These are phyloP conservation scores for Lodderomyces pseudojiufengensis DNA, from an alignment of 1,139 yeast genomes.

Conservation along the genomic window DNA sequence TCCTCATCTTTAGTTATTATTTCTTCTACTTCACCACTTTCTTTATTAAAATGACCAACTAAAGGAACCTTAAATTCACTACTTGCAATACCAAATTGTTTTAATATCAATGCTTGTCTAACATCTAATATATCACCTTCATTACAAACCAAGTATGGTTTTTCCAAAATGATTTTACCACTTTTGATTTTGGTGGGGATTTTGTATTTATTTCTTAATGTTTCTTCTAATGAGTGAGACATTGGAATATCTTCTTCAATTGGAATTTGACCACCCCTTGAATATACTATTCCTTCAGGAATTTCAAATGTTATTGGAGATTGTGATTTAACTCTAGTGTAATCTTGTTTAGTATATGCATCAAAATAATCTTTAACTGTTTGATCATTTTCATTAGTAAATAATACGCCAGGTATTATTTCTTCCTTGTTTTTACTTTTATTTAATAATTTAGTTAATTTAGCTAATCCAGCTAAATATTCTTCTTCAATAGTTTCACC, in stretches of 20 bases:
- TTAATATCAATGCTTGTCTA: slow-evolving; percentile 85
- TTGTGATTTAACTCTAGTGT: slow-evolving; percentile 81
- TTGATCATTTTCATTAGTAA: slow-evolving; percentile 82
- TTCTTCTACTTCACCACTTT: neutral
- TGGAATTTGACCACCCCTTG: slow-evolving; percentile 92
- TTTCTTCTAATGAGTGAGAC: slow-evolving; percentile 93
- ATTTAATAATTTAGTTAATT: slow-evolving; percentile 50
- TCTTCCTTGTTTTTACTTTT: slow-evolving; percentile 3
- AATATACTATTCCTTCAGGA: slow-evolving; percentile 87
- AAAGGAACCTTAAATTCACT: slow-evolving; percentile 82
- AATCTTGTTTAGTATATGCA: slow-evolving; percentile 75
- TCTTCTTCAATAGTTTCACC: slow-evolving; percentile 88
- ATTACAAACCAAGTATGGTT: slow-evolving; percentile 76
- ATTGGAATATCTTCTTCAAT: slow-evolving; percentile 92
- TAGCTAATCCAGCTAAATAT: slow-evolving; percentile 76
- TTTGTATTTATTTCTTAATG: slow-evolving; percentile 81
- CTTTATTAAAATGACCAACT: slow-evolving; percentile 64
- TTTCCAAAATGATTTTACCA: slow-evolving; percentile 77
- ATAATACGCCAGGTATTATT: slow-evolving; percentile 83
- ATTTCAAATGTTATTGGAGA: slow-evolving; percentile 80
- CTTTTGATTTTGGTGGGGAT: slow-evolving; percentile 87
- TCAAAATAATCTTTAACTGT: slow-evolving; percentile 83
- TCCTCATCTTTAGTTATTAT: neutral
- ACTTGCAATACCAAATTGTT: slow-evolving; percentile 94
- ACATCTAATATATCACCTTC: slow-evolving; percentile 82